Conservation (phyloP, 148 eudicot species). For the Polygonum maritimum region DNA sequence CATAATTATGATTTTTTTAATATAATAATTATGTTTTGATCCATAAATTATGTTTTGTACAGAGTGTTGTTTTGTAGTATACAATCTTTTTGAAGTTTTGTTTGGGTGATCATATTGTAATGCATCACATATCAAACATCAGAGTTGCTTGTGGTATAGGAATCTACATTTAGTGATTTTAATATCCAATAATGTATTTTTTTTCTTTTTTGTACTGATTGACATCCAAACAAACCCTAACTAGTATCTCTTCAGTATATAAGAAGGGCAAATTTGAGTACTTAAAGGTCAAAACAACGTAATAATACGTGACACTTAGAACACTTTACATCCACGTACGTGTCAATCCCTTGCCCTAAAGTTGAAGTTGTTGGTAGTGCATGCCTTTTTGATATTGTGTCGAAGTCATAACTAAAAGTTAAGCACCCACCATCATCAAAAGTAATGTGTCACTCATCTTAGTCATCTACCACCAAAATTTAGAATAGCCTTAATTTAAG, state of each 20-base stretch:
- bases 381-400: neutral
- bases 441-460: neutral
- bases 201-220: no score
- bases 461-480: neutral
- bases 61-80: no score
- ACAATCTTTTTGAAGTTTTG: no score
- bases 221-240: neutral
- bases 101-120: no score
- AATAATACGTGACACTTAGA: neutral
- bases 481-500: neutral
- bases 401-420: neutral
- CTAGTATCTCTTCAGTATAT: neutral
- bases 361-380: neutral
- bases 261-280: neutral
- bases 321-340: neutral
- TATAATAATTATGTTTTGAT: neutral
- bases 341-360: neutral
- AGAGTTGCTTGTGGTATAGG: no score
- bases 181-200: no score
- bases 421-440: neutral
- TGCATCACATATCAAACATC: no score
- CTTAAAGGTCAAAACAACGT: neutral
- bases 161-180: no score
- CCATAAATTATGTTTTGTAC: no score
- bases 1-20: neutral